Base-by-base conservation (phyloP, 495 filamentous ascomycete species). In the Tuber borchii region DNA sequence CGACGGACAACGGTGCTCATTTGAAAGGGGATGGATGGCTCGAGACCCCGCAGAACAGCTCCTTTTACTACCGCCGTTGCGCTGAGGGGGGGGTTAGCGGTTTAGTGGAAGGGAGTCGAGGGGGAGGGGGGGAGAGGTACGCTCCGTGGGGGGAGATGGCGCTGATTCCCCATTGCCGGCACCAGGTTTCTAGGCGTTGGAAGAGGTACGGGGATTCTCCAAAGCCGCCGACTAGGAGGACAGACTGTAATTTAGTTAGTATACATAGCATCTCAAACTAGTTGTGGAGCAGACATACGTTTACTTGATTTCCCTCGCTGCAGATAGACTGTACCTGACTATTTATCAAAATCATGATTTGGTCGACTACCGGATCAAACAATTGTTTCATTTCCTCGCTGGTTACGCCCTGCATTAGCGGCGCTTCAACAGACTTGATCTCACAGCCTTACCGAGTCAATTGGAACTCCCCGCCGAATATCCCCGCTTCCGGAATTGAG, bases 191-290 rank as follows among this genome's bases (percentile, higher is more conserved):
- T 22, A 76, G 44, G 34, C 74, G 74, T 31, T 74, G 56, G 48
- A 20, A 74, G 42, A 79, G 75, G 70, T 81, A 81, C 31, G 73
- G 71, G 26, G 77, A 79, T 22, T 75, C 70, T n/a, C 79, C 79
- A n/a, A 81, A 79, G 40, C 79, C 79, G 45, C 79, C 79, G 43
- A 81, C 79, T 0, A 81, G 79, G 46, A 79, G 78, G 42, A 81
- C 17, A 65, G 43, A 74, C 77, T 79, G 76, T 43, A 14, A 19
- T 34, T 68, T 7, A 16, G 34, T 77, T 34, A 51, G 48, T 26
- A 72, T 44, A 31, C 19, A 72, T 17, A 20, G 20, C 8, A 73
- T 8, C 1, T 20, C 22, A 16, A 71, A 74, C 4, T 6, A 26
- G 34, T 12, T 20, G 17, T 31, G 5, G 73, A 40, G 19, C 7